Evolutionary conservation across 2,329 filamentous ascomycete species (phyloP), one percentile per base, ranked within the genome.

Genomic region (Shiraia sp.): DNA sequence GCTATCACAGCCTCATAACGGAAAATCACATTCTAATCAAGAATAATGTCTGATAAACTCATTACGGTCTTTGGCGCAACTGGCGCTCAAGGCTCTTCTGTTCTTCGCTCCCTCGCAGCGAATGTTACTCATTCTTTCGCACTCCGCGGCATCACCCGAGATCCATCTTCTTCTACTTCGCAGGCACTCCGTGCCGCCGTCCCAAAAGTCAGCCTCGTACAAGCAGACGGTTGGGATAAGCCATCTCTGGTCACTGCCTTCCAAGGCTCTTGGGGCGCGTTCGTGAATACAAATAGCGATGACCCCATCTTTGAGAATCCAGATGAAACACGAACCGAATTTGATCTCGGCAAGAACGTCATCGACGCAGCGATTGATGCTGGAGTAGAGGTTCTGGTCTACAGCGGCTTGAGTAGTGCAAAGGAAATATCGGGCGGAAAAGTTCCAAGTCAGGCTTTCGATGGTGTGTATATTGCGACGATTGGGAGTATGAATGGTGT

Each of bases 91-190:
- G 71, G 71, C 39, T 70, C 70, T 27, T 69, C 69, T 10, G 58
- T 72, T 27, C 54, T 73, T 25, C 40, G 57, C 26, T 68, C 71
- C 17, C 62, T 74, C 6, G 50, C 67, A 33, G 32, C 51, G 15
- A 55, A 59, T 28, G 45, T 15, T 9, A 50, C 53, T 6, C 49
- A 52, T 3, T 40, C 61, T 12, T 72, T 77, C 42, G 63, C 74
- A 19, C 78, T 85, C 34, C 73, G 81, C 14, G 82, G 80, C 6
- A 70, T 83, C 14, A 83, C 80, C 2, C 77, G 81, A 47, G 73
- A 82, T 47, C 55, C 73, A 1, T 57, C 65, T 12, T 81, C 78
- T 0, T 32, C 63, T 2, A 70, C 71, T 3, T 1, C 70, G 78
- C 54, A 63, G 61, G 6, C 71, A 81, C 3, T 57, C 66, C 4